Evolutionary conservation across 768 basidiomycete genomes (phyloP), one percentile per base, ranked within the genome.

Genomic region (Boletus reticuloceps): DNA sequence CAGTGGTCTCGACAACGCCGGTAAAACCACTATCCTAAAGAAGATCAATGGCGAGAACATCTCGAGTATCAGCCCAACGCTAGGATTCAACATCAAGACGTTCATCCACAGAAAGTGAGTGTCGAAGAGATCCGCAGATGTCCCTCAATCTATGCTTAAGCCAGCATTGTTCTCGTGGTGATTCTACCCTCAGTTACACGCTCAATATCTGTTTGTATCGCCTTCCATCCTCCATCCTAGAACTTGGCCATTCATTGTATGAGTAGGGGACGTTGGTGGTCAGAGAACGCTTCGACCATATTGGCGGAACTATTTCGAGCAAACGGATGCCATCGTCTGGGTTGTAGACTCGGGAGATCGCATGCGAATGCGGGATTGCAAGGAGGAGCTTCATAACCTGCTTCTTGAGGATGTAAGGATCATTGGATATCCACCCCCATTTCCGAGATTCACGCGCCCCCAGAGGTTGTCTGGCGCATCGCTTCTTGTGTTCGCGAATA

Each of bases 31-130:
- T 3, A 97, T 98, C 61, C 73, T 98, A 55, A 98, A 98, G 77
- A 92, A 91, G 71, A 79, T 98, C 58, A 95, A 91, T 58, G 89
- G 86, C 20, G 96, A 98, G 73, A 91, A 96, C 72, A 93, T 96
- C 62, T 79, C 79, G 64, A 82, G 79, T 49, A 85, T 98, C 52
- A 92, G 89, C 65, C 97, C 97, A 2, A 98, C 97, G 11, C 77
- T 99, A 14, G 97, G 97, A 12, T 99, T 99, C 80, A 97, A 98
- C 71, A 99, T 98, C 79, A 96, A 95, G 79, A 97, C 96, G 7
- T 93, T 98, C 64, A 77, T 85, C 27, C 90, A 97, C 71, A 82
- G 88, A 73, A 89, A 89, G 93, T 98, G 72, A 72, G 82, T 68
- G 38, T 50, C 45, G 54, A 59, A 60, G 36, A 16, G 60, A 63